Conservation (phyloP, 2,329 filamentous ascomycete species). For the Aspergillus oerlinghausenensis region DNA sequence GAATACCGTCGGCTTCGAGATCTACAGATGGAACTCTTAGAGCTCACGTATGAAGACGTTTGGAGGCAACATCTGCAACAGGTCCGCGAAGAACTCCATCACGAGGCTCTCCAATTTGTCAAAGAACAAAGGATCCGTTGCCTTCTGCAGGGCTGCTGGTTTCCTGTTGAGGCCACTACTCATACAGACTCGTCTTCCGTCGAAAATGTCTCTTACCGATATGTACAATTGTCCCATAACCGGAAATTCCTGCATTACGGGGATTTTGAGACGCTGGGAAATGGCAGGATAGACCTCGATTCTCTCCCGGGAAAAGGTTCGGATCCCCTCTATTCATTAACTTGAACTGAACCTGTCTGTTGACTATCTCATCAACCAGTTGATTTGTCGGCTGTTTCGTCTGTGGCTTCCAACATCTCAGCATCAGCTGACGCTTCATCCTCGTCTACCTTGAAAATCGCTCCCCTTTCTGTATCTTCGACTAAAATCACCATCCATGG, state of each 20-base stretch:
- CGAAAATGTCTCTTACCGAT: conserved; percentile 61
- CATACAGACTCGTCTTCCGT: conserved; percentile 44
- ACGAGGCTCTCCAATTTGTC: conserved; percentile 91
- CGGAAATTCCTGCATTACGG: conserved; percentile 84
- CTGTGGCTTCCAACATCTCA: conserved; percentile 88
- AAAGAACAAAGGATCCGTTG: conserved; percentile 94
- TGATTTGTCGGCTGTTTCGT: conserved; percentile 81
- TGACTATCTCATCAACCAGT: conserved; percentile 43
- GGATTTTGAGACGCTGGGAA: conserved; percentile 66
- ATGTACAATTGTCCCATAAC: conserved; percentile 85
- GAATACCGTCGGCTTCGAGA: conserved; percentile 74
- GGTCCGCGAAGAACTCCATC: conserved; percentile 84
- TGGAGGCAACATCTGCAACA: conserved; percentile 88
- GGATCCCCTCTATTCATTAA: conserved; percentile 16
- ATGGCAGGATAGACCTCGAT: conserved; percentile 67
- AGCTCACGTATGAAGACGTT: conserved; percentile 86
- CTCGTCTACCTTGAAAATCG: conserved; percentile 45
- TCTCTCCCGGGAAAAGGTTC: conserved; percentile 67
- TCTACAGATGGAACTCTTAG: conserved; percentile 88
- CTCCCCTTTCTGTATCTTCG: conserved; percentile 34
- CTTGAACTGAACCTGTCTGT: background rate
- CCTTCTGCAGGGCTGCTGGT: conserved; percentile 86
- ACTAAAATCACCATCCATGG: conserved; percentile 93
- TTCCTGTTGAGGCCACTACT: conserved; percentile 54
- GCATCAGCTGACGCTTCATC: conserved; percentile 52